A percentile compares a stretch with the other conserved stretches of the same genome.
These are phyloP conservation scores for rapeseed (Brassica napus) DNA, from an alignment of 345 rosid species.

Conservation along the genomic window Da-Ae NC_063436.1:4308501-4309000, in stretches of 20 bases:
- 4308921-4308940: constrained; percentile 21
- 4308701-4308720: too few relatives aligned
- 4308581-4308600: too few relatives aligned
- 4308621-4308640: too few relatives aligned
- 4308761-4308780: neutral
- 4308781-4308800: neutral
- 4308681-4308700: too few relatives aligned
- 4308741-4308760: neutral
- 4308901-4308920: neutral
- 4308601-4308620: too few relatives aligned
- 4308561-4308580: too few relatives aligned
- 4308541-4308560: too few relatives aligned
- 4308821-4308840: neutral
- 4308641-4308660: too few relatives aligned
- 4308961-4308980: constrained; percentile 15
- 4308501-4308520: too few relatives aligned
- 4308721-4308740: neutral
- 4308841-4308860: neutral
- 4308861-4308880: constrained; percentile 1
- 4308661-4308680: too few relatives aligned
- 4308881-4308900: neutral
- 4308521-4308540: too few relatives aligned
- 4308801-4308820: neutral
- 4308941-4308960: constrained; percentile 18
- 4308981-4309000: constrained; percentile 9